Evolutionary conservation across 352 stramenopile species (phyloP), one percentile per base, ranked within the genome.

Genomic region (Pythium pectinolyticum): DNA sequence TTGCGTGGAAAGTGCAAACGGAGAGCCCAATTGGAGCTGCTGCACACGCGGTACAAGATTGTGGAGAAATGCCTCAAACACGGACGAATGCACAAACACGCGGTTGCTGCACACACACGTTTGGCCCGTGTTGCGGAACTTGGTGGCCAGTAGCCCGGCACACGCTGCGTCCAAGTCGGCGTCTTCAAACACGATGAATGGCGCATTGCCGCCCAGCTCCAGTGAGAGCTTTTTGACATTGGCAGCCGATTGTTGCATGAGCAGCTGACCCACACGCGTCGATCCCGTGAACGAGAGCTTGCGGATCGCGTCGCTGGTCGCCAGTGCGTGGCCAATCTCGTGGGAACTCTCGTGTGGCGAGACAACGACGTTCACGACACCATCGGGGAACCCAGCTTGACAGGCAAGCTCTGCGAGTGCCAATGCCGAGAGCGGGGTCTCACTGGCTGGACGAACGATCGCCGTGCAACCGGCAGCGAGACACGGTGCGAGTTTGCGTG

Each of bases 351-450:
- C 77, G 54, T 92, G 80, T 15, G 85, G 68, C 3, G 80, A 76
- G n/a, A 86, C 73, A 27, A 98, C 73, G 9, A 97, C 70, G 78
- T 97, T 98, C 55, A 98, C 66, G 20, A 97, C 91, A 47, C 91
- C 94, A 0, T 73, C 52, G 0, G 94, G 94, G 30, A 98, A 83
- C 8, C 93, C 84, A 2, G 88, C 91, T 40, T 89, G 59, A 19
- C 96, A 68, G 7, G 93, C 95, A 2, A 99, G 77, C 58, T 90
- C 87, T 12, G 85, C 81, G 5, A 99, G 67, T 15, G 94, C 92
- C 45, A 99, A 78, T 10, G 97, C 95, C 14, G 93, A 98, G 31
- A 99, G 67, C 12, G 97, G 98, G 28, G 97, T 99, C 61, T 98
- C 75, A 14, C 96, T 94, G n/a, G 92, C 89, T 35, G 98, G 97